Conservation (phyloP, 129 eudicot species). For the Glebionis coronaria region DNA sequence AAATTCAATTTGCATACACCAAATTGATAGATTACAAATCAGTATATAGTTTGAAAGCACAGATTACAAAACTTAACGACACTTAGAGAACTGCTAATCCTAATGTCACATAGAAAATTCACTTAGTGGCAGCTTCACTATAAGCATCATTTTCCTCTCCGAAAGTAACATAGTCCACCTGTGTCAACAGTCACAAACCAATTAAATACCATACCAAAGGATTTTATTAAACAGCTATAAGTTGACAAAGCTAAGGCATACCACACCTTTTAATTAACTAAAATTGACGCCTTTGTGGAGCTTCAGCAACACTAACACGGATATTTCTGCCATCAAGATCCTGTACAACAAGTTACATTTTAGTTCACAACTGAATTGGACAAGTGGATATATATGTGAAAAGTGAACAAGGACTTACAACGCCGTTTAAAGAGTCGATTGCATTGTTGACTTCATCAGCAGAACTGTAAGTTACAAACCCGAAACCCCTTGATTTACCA, state of each 20-base stretch:
- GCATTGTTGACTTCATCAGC: conserved; percentile 85
- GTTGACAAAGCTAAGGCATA: too few species aligned
- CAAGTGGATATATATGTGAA: not conserved
- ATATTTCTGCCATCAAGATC: conserved; percentile 85
- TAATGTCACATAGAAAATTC: conserved; percentile 22
- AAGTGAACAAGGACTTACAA: conserved; percentile 42
- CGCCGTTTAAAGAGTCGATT: conserved; percentile 69
- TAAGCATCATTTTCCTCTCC: conserved; percentile 26
- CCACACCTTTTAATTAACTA: conserved; percentile 19
- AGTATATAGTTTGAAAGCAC: conserved; percentile 37
- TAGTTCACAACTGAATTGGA: too few species aligned
- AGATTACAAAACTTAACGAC: conserved; percentile 41
- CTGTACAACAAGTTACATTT: conserved; percentile 32
- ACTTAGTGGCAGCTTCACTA: conserved; percentile 24
- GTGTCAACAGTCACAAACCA: too few species aligned
- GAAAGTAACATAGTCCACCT: not conserved
- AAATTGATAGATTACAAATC: conserved; percentile 33
- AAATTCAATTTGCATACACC: conserved; percentile 27
- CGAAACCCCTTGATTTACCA: conserved; percentile 95
- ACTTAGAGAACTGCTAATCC: conserved; percentile 31
- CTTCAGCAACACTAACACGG: conserved; percentile 84
- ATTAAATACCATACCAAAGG: too few species aligned
- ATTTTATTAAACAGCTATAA: too few species aligned
- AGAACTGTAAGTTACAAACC: conserved; percentile 78
- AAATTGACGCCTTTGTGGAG: conserved; percentile 57